phyloP scores from a whole-genome alignment of 305 asterid species.

The Solanum aculeatissimum region DNA sequence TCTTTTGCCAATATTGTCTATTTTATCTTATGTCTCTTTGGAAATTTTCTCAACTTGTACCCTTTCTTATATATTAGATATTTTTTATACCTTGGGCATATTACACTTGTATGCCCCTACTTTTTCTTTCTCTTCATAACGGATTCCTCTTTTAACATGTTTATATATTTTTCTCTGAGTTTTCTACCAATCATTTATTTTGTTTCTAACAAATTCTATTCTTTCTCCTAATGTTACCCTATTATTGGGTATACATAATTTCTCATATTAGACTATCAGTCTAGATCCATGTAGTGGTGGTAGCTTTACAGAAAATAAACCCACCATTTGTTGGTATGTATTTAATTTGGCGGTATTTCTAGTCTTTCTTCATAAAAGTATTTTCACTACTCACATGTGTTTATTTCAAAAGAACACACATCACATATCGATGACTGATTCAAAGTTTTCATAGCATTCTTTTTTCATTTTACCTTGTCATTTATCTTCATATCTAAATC shows the following conservation, averaged over 20 bases:
- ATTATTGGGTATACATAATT: not conserved
- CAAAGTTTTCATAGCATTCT: not conserved
- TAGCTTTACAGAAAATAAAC: not conserved
- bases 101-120: not conserved
- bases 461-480: not conserved
- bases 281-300: not conserved
- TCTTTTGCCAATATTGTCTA: not conserved
- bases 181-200: not conserved
- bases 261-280: not conserved
- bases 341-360: not conserved
- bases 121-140: not conserved
- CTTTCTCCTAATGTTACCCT: not conserved
- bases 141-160: not conserved
- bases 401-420: not conserved
- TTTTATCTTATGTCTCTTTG: not conserved
- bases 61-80: not conserved
- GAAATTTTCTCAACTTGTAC: not conserved
- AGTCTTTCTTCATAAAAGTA: not conserved
- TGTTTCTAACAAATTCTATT: not conserved
- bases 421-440: not conserved
- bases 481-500: not conserved
- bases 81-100: not conserved
- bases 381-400: not conserved
- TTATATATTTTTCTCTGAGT: not conserved
- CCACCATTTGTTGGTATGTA: not conserved